phyloP scores from a whole-genome alignment of 106 monocot species.

The Platanthera zijinensis region DNA sequence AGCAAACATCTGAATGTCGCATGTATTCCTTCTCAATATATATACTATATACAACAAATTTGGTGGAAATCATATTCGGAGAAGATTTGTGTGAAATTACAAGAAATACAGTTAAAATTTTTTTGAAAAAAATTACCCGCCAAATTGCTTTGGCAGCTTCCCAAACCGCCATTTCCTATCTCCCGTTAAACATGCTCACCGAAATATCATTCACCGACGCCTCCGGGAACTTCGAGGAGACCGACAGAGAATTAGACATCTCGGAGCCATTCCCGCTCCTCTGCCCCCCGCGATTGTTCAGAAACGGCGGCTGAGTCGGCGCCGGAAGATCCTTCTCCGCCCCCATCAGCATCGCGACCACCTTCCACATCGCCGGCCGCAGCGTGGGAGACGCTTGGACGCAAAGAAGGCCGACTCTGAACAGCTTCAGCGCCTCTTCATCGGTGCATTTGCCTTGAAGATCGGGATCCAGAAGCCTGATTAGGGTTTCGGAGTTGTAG shows the following conservation, averaged over 20 bases:
- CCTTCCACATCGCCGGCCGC: conserved; percentile 59
- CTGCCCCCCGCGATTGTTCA: conserved; percentile 13
- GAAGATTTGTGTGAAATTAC: no score
- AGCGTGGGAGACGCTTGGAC: conserved; percentile 26
- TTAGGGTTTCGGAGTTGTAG: conserved; percentile 29
- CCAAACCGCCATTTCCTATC: neutral
- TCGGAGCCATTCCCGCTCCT: conserved; percentile 15
- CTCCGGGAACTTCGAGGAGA: conserved; percentile 15
- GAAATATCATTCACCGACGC: conserved; percentile 37
- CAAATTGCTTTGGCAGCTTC: neutral
- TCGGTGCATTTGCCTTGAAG: conserved; percentile 22
- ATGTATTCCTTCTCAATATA: no score
- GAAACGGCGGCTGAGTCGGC: conserved; percentile 53
- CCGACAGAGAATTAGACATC: conserved; percentile 12
- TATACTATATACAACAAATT: no score
- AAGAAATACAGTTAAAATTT: no score
- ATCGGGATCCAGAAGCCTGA: conserved; percentile 34
- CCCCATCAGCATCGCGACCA: conserved; percentile 28
- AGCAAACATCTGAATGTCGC: no score
- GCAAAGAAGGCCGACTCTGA: conserved; percentile 38
- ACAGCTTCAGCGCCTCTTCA: conserved; percentile 28
- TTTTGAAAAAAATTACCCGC: neutral
- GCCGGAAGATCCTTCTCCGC: conserved; percentile 19
- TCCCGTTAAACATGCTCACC: conserved; percentile 12
- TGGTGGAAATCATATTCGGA: no score